Conservation (phyloP, 1,284 basidiomycete genomes). For the Malassezia vespertilionis region DNA sequence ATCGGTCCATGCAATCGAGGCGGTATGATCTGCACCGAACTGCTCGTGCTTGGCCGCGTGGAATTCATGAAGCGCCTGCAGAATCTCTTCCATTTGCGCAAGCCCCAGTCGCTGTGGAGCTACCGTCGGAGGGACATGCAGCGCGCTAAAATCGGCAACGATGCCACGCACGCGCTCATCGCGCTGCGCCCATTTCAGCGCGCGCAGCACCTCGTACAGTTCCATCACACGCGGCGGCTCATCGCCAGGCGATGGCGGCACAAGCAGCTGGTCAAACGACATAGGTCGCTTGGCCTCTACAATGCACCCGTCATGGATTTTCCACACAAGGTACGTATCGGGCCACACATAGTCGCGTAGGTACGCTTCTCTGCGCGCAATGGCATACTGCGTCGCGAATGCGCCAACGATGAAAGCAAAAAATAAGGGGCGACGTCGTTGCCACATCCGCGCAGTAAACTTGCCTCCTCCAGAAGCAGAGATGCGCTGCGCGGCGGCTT, state of each 20-base stretch:
- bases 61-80: conserved; percentile 48
- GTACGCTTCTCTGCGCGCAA: neutral
- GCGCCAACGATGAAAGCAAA: neutral
- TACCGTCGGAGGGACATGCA: conserved; percentile 46
- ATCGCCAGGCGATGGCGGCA: conserved; percentile 22
- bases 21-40: conserved; percentile 26
- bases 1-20: conserved; percentile 49
- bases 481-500: too few relatives aligned
- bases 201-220: conserved; percentile 48
- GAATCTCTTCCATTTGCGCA: conserved; percentile 50
- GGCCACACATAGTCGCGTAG: conserved; percentile 22
- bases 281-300: conserved; percentile 31
- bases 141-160: conserved; percentile 49
- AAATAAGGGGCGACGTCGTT: conserved; percentile 2
- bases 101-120: conserved; percentile 42
- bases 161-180: conserved; percentile 49
- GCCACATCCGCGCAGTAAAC: neutral
- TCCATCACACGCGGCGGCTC: conserved; percentile 41
- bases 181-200: conserved; percentile 47
- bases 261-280: conserved; percentile 24
- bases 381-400: neutral
- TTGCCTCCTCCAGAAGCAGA: neutral
- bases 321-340: conserved; percentile 44
- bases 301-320: conserved; percentile 42
- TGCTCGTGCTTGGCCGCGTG: conserved; percentile 45